Base-by-base conservation (phyloP, 495 filamentous ascomycete species). In the Xylaria flabelliformis region DNA sequence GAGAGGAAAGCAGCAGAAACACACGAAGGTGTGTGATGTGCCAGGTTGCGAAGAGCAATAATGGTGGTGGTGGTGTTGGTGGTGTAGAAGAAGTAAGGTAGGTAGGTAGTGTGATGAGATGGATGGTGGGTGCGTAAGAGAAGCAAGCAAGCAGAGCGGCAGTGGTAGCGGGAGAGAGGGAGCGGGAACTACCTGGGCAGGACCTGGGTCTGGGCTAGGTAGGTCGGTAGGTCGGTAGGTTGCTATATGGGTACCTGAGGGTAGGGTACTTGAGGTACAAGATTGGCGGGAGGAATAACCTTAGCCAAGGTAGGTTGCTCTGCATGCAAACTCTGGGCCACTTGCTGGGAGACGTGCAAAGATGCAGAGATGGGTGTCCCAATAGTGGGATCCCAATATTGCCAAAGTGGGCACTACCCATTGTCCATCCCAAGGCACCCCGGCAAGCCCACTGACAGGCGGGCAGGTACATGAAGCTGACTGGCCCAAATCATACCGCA, bases 351-450 rank as follows among this genome's bases (percentile, higher is more conserved):
- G 34, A 36, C 4, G 36, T 39, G 36, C 36, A 39, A 39, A 8
- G 36, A 39, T 77, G 71, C 72, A 74, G 73, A 74, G 75, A 74
- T 78, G 72, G 73, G 71, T 74, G 62, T 71, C 73, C 77, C 77
- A 79, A 79, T 79, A 76, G 75, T 77, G 74, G 69, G 72, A 78
- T 75, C 73, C 51, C 64, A 77, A 78, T 78, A 77, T 79, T 77
- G 74, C 65, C 13, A 79, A 73, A 72, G 74, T 78, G 77, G 77
- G 64, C 8, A 12, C 8, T 56, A 67, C 70, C 74, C 74, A 76
- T 77, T 74, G 72, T 74, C 73, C 70, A 72, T 74, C 70, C 55
- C 70, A 72, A 63, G 41, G 8, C 51, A 63, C 70, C 70, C 70
- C 24, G 63, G 62, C 17, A 59, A 44, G 50, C 50, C 62, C 69